Conservation (phyloP, 108 stramenopile genomes). For the Fragilaria crotonensis region DNA sequence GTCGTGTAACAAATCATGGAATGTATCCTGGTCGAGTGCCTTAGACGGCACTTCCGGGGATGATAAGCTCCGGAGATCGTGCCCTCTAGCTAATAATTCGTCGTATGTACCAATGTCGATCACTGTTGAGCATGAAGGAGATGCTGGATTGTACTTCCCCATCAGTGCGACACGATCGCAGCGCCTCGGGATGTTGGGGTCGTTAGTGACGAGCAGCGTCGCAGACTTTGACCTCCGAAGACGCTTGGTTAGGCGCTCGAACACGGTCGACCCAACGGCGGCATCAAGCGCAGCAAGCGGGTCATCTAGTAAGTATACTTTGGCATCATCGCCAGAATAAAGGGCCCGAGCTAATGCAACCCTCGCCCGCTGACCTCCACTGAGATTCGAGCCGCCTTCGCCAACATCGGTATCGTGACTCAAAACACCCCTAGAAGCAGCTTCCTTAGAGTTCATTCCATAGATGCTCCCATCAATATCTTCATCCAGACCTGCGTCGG, state of each 20-base stretch:
- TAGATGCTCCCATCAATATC: conserved; percentile 30
- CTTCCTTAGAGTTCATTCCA: not conserved
- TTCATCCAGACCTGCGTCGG: conserved; percentile 65
- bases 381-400: conserved; percentile 64
- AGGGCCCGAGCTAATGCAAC: conserved; percentile 82
- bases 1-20: not conserved
- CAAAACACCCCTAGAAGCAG: conserved; percentile 25
- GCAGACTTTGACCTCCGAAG: conserved; percentile 48
- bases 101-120: conserved; percentile 68
- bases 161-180: conserved; percentile 74
- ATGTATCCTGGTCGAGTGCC: not conserved
- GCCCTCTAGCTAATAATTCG: conserved; percentile 55
- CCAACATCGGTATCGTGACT: conserved; percentile 70
- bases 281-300: conserved; percentile 68
- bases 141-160: conserved; percentile 22
- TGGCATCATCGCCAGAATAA: conserved; percentile 34
- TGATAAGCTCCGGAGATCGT: conserved; percentile 36
- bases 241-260: conserved; percentile 49
- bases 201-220: conserved; percentile 69
- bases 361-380: conserved; percentile 90
- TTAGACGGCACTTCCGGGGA: not conserved
- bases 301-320: conserved; percentile 55
- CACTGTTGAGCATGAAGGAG: conserved; percentile 44
- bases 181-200: conserved; percentile 60
- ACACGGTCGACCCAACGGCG: conserved; percentile 55